Conservation (phyloP, 306 rosid genomes). For the Abrus pulchellus region DNA sequence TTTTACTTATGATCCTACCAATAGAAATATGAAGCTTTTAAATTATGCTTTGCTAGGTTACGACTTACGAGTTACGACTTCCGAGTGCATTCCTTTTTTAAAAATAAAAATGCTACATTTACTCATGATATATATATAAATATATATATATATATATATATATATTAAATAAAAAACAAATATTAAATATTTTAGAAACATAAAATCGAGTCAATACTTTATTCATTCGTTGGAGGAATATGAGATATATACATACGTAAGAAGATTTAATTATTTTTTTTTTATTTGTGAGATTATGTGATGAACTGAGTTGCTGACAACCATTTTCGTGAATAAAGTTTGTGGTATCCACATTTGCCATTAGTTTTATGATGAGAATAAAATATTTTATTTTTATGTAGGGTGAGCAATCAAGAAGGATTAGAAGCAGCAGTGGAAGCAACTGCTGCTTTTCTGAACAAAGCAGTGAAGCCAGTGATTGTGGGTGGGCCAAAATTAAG, state of each 20-base stretch:
- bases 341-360: conserved; percentile 9
- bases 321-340: conserved; percentile 10
- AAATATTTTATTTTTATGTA: conserved; percentile 42
- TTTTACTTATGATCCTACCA: not conserved
- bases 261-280: not conserved
- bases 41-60: conserved; percentile 2
- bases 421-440: conserved; percentile 93
- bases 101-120: too few species aligned
- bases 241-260: too few species aligned
- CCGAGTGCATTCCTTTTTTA: not conserved
- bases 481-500: conserved; percentile 88
- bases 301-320: not conserved
- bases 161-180: too few species aligned
- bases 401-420: conserved; percentile 75
- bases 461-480: conserved; percentile 83
- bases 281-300: not conserved
- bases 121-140: too few species aligned
- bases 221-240: too few species aligned
- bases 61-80: not conserved
- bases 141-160: too few species aligned
- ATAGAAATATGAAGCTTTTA: conserved; percentile 11
- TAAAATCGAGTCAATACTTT: too few species aligned
- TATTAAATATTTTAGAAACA: too few species aligned
- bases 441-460: conserved; percentile 75
- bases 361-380: not conserved